Evolutionary conservation across 768 basidiomycete species (phyloP).

Genomic region (Auricularia cornea): DNA sequence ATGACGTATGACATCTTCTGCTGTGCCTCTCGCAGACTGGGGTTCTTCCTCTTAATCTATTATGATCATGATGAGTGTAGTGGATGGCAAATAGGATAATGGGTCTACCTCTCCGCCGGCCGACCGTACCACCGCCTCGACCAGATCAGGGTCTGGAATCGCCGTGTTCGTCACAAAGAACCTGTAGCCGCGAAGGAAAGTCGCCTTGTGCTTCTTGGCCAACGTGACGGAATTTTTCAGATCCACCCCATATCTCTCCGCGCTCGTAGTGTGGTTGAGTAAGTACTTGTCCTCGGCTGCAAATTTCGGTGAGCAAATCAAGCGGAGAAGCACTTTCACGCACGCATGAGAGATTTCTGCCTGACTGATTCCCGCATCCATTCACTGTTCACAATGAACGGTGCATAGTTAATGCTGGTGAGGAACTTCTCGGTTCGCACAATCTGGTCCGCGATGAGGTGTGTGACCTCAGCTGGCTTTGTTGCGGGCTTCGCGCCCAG

Average conservation of each 20-base stretch:
- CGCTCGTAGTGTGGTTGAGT: constrained; percentile 52
- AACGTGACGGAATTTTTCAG: constrained; percentile 51
- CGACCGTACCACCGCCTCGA: constrained; percentile 61
- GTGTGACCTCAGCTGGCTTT: constrained; percentile 63
- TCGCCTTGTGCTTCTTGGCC: constrained; percentile 44
- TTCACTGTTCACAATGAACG: constrained; percentile 51
- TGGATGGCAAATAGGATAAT: too few relatives aligned
- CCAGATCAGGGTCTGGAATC: constrained; percentile 37
- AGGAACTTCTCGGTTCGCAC: constrained; percentile 86
- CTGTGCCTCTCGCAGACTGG: too few relatives aligned
- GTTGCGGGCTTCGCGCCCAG: constrained; percentile 60
- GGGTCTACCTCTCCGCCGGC: constrained; percentile 60
- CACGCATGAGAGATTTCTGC: constrained; percentile 54
- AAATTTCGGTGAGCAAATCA: neutral
- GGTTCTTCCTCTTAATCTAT: too few relatives aligned
- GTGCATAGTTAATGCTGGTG: constrained; percentile 56
- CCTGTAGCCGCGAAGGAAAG: constrained; percentile 51
- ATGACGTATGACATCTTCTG: too few relatives aligned
- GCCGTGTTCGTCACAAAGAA: constrained; percentile 74
- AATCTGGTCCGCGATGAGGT: constrained; percentile 60
- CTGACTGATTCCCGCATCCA: constrained; percentile 62
- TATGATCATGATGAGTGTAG: too few relatives aligned
- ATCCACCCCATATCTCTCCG: constrained; percentile 58
- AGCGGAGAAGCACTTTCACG: constrained; percentile 21
- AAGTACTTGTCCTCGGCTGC: constrained; percentile 59